Base-by-base conservation (phyloP, 495 filamentous ascomycete genomes). In the Podospora pseudopauciseta region DNA sequence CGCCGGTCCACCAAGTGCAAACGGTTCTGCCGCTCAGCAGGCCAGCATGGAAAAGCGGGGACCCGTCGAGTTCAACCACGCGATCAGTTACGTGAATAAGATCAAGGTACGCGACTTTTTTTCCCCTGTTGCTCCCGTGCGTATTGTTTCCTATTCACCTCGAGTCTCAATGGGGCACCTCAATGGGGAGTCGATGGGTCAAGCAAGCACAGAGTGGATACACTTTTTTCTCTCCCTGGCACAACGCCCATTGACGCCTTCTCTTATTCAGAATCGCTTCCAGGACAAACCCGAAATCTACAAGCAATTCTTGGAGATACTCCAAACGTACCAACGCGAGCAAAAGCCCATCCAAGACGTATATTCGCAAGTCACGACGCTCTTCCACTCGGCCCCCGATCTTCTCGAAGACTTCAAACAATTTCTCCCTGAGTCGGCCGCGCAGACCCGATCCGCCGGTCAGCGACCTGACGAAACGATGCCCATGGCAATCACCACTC, bases 71-170 rank as follows among this genome's bases (percentile, higher is more conserved):
- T 99, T 99, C 81, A 99, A 99, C 78, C 96, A 99, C 81, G 96
- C 96, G 0, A 99, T 99, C 68, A 97, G 93, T 76, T 99, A 99
- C 75, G 96, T 99, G 59, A 99, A 99, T 76, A 99, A 99, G 80
- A 99, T 99, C 65, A 99, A 99, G 89, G 94, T 96, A 77, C 76
- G 78, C 39, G 55, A 13, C 39, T 54, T 63, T 39, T 26, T 62
- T 16, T 65, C 44, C 44, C 44, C 55, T 13, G n/a, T 64, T 54
- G 56, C 30, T 64, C 64, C 16, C 28, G 16, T 67, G 11, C 20
- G 3, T 44, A 57, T 65, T 64, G 26, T 20, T 57, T 30, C 56
- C 20, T n/a, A 74, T 82, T 67, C 18, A 18, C 27, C 5, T 63
- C 58, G 30, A 53, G 44, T 58, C 55, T 26, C 55, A 58, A 67